Conservation (phyloP, 441 rosid genomes). For the Lepidium campestre region DNA sequence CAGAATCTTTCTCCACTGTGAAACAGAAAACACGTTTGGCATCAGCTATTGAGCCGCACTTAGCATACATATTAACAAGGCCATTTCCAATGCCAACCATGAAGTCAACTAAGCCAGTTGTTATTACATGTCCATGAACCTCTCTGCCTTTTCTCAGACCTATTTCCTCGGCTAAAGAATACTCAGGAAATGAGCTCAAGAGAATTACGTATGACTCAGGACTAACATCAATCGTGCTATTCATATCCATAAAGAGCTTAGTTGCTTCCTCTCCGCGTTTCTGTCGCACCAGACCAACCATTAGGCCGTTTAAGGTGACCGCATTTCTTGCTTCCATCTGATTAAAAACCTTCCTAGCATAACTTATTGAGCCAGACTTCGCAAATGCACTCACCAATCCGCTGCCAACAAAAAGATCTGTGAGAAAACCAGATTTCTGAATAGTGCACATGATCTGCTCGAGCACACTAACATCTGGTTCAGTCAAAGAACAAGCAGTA, state of each 20-base stretch:
- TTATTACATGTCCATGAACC: conserved; percentile 66
- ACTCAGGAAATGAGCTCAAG: conserved; percentile 73
- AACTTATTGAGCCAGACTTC: conserved; percentile 47
- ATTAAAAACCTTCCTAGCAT: conserved; percentile 54
- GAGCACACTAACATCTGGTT: conserved; percentile 48
- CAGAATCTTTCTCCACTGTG: conserved; percentile 62
- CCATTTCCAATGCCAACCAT: conserved; percentile 69
- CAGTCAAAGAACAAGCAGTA: conserved; percentile 48
- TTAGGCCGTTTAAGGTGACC: conserved; percentile 73
- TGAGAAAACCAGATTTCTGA: conserved; percentile 56
- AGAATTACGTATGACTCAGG: conserved; percentile 60
- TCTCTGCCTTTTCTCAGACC: conserved; percentile 74
- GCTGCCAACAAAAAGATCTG: conserved; percentile 83
- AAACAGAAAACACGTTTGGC: conserved; percentile 50
- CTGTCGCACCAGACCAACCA: conserved; percentile 76
- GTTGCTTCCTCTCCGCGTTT: conserved; percentile 67
- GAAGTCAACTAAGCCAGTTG: conserved; percentile 43
- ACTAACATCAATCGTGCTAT: conserved; percentile 45
- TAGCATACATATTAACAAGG: conserved; percentile 83
- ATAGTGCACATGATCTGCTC: conserved; percentile 62
- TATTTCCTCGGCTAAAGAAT: conserved; percentile 33
- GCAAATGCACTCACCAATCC: conserved; percentile 75
- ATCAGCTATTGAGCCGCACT: conserved; percentile 53
- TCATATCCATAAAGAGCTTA: conserved; percentile 50
- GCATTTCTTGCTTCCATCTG: conserved; percentile 62